Evolutionary conservation across 257 asterid species (phyloP).

Genomic region (Nemophila menziesii): DNA sequence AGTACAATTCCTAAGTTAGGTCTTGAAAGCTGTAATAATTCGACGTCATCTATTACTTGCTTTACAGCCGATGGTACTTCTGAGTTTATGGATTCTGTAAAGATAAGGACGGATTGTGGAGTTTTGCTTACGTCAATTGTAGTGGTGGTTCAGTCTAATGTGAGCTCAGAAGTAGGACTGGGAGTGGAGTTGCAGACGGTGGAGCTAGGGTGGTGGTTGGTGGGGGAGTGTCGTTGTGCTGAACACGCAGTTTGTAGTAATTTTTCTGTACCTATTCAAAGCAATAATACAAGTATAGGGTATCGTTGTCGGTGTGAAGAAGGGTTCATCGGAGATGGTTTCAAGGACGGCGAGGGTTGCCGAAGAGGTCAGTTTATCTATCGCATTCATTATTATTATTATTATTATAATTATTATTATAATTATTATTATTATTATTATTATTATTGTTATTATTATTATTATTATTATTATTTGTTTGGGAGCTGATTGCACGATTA

Average conservation of each 20-base stretch:
- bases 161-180: slow-evolving; percentile 5
- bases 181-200: slow-evolving; percentile 39
- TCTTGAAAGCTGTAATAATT: slow-evolving; percentile 13
- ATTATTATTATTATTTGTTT: no score
- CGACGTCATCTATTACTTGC: slow-evolving; percentile 19
- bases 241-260: slow-evolving; percentile 23
- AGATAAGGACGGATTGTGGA: slow-evolving; percentile 22
- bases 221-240: slow-evolving; percentile 38
- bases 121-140: slow-evolving; percentile 40
- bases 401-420: no score
- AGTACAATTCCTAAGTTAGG: slow-evolving; percentile 14
- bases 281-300: slow-evolving; percentile 7
- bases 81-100: slow-evolving; percentile 23
- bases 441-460: no score
- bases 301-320: slow-evolving; percentile 52
- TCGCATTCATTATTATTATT: no score
- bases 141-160: slow-evolving; percentile 16
- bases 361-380: slow-evolving; percentile 33
- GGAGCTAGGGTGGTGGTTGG: slow-evolving; percentile 75
- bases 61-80: slow-evolving; percentile 20
- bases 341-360: slow-evolving; percentile 38
- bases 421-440: no score
- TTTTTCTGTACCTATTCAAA: slow-evolving; percentile 2
- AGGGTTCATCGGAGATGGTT: slow-evolving; percentile 77
- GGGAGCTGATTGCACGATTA: no score